Percentiles rank a stretch among this genome's conserved stretches.
These are phyloP conservation scores for Schizosaccharomyces cryophilus DNA, from an alignment of 805 yeast species.

Conservation along the genomic window DNA sequence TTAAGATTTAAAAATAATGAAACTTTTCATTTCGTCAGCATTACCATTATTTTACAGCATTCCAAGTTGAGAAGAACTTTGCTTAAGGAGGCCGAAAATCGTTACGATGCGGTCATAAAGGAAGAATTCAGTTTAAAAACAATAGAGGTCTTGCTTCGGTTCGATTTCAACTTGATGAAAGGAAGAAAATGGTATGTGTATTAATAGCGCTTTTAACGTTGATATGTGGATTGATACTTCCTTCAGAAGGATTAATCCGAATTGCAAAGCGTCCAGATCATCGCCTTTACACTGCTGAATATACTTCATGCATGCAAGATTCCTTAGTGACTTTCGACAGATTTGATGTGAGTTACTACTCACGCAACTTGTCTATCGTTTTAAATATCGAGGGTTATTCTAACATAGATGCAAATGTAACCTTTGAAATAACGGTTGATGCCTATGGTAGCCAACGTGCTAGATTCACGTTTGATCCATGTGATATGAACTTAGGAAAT, in stretches of 20 bases:
- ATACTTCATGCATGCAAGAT: not conserved
- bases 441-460: constrained; percentile 13
- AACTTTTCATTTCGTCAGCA: not conserved
- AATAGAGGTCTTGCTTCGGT: not conserved
- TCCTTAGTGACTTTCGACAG: not conserved
- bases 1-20: not conserved
- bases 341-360: not conserved
- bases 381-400: not conserved
- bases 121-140: not conserved
- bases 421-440: constrained; percentile 3
- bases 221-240: not conserved
- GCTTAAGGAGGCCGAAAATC: not conserved
- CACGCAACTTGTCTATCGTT: not conserved
- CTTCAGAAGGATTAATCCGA: not conserved
- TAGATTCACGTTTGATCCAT: constrained; percentile 12
- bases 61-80: not conserved
- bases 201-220: not conserved
- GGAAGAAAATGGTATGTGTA: not conserved
- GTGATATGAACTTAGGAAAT: constrained; percentile 12
- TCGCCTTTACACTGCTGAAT: not conserved
- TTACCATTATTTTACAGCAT: not conserved
- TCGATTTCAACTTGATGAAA: too few relatives aligned
- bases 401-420: not conserved
- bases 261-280: not conserved
- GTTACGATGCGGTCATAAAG: not conserved